Evolutionary conservation across 2,329 filamentous ascomycete genomes (phyloP), one percentile per base, ranked within the genome.

Genomic region (Phaeosphaeriaceae sp.): DNA sequence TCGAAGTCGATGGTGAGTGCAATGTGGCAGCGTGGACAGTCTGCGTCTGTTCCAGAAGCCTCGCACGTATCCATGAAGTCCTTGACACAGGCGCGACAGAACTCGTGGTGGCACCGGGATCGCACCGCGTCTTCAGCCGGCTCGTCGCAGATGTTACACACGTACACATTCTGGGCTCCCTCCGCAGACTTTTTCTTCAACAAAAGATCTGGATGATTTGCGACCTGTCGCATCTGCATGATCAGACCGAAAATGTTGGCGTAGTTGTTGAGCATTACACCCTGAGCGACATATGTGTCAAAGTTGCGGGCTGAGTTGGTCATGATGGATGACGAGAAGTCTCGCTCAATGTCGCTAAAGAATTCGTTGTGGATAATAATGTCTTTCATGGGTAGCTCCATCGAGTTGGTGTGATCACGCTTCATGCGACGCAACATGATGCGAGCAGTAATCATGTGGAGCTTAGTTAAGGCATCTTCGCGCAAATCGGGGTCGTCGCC

Each of bases 191-290:
- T 74, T 80, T 95, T 97, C 81, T 94, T 96, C 61, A 98, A 80
- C 49, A 99, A 91, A 36, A 99, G 80, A 79, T 99, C 95, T 0
- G 95, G 95, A 74, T 99, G 95, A 66, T 99, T 95, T 7, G 95
- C 93, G 24, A 97, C 92, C 80, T 99, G 95, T 54, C 95, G 90
- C 94, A 99, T 98, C 78, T 97, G 93, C 92, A 98, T 98, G 73
- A 99, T 97, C 54, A 99, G 85, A 73, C 93, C 94, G 71, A 99
- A 99, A 65, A 99, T 98, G 76, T 99, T 99, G 81, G 95, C 95
- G 68, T 98, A 98, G 75, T 76, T 76, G 83, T 98, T 84, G 51
- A 99, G 85, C 78, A 99, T 88, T 20, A 98, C 94, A 81, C 93
- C 93, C 63, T 93, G 91, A 19, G 92, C 90, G 40, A 98, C 95